These are phyloP conservation scores for Globisporangium nunn DNA, from an alignment of 352 stramenopile species.

Conservation along the genomic window DNA sequence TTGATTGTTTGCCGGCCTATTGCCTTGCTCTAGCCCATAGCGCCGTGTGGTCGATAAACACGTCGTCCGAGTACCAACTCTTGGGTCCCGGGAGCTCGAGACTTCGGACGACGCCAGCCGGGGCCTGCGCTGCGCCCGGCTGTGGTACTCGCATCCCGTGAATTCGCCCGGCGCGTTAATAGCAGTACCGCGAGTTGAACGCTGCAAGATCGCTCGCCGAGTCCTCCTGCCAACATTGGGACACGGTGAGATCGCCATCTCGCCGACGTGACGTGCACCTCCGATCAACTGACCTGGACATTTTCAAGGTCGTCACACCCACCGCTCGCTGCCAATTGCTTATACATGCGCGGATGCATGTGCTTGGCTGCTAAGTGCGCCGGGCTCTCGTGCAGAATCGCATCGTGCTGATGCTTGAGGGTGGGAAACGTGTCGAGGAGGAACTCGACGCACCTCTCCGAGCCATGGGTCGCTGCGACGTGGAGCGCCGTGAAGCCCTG, in stretches of 20 bases:
- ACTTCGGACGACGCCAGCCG: too few species aligned
- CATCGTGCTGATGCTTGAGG: constrained; percentile 28
- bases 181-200: constrained; percentile 26
- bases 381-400: constrained; percentile 41
- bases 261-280: too few species aligned
- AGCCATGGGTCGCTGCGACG: constrained; percentile 37
- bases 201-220: constrained; percentile 21
- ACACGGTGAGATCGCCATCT: too few species aligned
- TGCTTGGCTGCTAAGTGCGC: constrained; percentile 53
- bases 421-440: constrained; percentile 28
- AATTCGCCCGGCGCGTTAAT: constrained; percentile 8
- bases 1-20: too few species aligned
- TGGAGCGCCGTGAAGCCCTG: constrained; percentile 56
- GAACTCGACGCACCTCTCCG: constrained; percentile 42
- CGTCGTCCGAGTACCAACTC: too few species aligned
- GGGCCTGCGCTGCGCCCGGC: too few species aligned
- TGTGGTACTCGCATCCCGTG: too few species aligned
- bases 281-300: neutral
- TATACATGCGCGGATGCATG: constrained; percentile 37
- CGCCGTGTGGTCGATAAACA: too few species aligned
- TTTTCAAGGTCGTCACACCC: constrained; percentile 51
- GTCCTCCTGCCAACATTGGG: constrained; percentile 19
- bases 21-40: too few species aligned
- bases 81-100: too few species aligned
- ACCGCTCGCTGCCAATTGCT: constrained; percentile 22